Evolutionary conservation across 139 green algal species (phyloP).

Genomic region (Micractinium conductrix): DNA sequence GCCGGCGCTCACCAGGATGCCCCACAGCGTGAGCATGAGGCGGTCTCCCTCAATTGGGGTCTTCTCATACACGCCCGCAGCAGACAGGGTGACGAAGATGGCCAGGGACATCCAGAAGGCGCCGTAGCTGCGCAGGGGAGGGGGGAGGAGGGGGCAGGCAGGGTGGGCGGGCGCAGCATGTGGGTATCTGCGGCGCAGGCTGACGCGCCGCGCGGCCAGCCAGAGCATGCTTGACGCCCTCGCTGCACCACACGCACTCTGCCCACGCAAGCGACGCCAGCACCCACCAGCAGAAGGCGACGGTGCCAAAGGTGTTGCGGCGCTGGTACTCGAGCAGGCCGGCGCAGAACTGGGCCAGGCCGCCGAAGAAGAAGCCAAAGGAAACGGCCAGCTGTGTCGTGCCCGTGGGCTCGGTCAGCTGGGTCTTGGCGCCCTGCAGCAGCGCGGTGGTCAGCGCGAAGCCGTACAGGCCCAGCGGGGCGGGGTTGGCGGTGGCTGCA

Average conservation of each 20-base stretch:
- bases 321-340: conserved; percentile 70
- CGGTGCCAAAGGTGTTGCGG: conserved; percentile 74
- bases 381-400: conserved; percentile 25
- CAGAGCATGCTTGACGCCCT: no score
- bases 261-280: no score
- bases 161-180: neutral
- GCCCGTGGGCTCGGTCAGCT: neutral
- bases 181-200: no score
- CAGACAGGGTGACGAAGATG: conserved; percentile 14
- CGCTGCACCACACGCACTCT: no score
- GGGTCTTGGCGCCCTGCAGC: neutral
- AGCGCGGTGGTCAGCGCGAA: conserved; percentile 38
- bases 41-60: no score
- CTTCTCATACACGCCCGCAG: neutral
- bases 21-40: conserved; percentile 12
- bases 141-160: neutral
- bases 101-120: conserved; percentile 43
- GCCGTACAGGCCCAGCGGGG: conserved; percentile 44
- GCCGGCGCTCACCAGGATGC: conserved; percentile 20
- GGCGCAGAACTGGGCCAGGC: conserved; percentile 71
- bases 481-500: no score
- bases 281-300: conserved; percentile 56
- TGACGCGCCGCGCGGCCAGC: no score
- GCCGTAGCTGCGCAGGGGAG: conserved; percentile 53
- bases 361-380: conserved; percentile 75